phyloP scores from a whole-genome alignment of 169 alveolate genomes.

The Plasmodium coatneyi region DNA sequence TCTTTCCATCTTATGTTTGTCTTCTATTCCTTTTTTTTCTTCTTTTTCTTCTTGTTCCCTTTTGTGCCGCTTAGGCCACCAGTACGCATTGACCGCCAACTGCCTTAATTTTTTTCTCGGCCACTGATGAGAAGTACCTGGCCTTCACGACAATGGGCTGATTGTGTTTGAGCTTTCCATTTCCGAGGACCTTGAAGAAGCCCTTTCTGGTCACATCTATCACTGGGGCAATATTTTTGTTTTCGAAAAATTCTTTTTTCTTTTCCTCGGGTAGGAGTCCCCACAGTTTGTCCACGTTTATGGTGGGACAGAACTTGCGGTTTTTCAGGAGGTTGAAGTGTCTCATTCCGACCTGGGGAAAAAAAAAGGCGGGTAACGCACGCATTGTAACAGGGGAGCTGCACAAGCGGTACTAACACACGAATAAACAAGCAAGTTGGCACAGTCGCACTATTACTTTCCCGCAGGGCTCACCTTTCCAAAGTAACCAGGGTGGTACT shows the following conservation, averaged over 20 bases:
- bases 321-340: conserved; percentile 95
- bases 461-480: conserved; percentile 90
- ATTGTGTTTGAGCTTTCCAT: conserved; percentile 93
- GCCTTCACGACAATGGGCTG: conserved; percentile 98
- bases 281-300: conserved; percentile 97
- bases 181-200: conserved; percentile 98
- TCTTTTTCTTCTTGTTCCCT: not conserved
- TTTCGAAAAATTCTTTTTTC: conserved; percentile 88
- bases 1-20: not conserved
- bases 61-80: conserved; percentile 89
- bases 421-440: not conserved
- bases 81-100: conserved; percentile 98
- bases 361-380: not conserved
- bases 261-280: conserved; percentile 94
- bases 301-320: conserved; percentile 90
- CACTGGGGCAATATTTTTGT: conserved; percentile 94
- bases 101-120: conserved; percentile 97
- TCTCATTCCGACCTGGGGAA: conserved; percentile 96
- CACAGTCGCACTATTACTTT: not conserved
- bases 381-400: not conserved
- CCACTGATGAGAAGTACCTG: conserved; percentile 95
- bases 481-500: conserved; percentile 99
- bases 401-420: not conserved
- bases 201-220: conserved; percentile 98
- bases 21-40: not conserved